Base-by-base conservation (phyloP, 2,329 filamentous ascomycete species). In the Pestalotiopsis sp. region DNA sequence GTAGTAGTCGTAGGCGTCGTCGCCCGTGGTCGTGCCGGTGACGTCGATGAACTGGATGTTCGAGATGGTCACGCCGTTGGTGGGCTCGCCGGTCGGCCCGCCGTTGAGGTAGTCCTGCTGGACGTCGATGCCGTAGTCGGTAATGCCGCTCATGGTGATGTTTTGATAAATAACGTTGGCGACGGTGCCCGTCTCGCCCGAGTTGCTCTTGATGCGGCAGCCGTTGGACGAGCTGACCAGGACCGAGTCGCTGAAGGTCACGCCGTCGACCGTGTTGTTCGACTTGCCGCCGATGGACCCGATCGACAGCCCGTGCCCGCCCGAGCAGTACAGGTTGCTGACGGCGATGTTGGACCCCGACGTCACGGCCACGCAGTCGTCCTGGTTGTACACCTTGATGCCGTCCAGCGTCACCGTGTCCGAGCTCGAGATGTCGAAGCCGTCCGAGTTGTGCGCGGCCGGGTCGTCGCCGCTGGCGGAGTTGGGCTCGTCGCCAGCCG, bases 301-400 rank as follows among this genome's bases (percentile, higher is more conserved):
- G 72, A 90, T 88, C 68, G 84, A 86, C 25, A 90, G 79, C 64
- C 87, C 87, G 75, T 88, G 86, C 14, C 85, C 85, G 20, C 85
- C 84, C 2, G 80, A 81, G 76, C 85, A 87, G n/a, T 81, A 79
- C 25, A 80, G 80, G 49, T 79, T 79, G 6, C 77, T 77, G 73
- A 85, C 81, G 17, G 75, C 73, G 67, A 81, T 80, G 70, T 77
- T 73, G 45, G 64, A 83, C 67, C 87, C 87, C 2, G 85, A 87
- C 79, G 89, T 89, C 73, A 89, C 79, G 45, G 87, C 87, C 13
- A 89, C 77, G 73, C 87, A 90, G 73, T 89, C 87, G 70, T 90
- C 87, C 77, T 89, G 87, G 79, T 89, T 89, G 75, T 85, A 82
- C 67, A 89, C 80, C 68, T 79, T 82, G 27, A 85, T 85, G 56